A percentile compares a stretch with the other conserved stretches of the same genome.
phyloP scores from a whole-genome alignment of 495 filamentous ascomycete genomes.

The Tuber calosporum region DNA sequence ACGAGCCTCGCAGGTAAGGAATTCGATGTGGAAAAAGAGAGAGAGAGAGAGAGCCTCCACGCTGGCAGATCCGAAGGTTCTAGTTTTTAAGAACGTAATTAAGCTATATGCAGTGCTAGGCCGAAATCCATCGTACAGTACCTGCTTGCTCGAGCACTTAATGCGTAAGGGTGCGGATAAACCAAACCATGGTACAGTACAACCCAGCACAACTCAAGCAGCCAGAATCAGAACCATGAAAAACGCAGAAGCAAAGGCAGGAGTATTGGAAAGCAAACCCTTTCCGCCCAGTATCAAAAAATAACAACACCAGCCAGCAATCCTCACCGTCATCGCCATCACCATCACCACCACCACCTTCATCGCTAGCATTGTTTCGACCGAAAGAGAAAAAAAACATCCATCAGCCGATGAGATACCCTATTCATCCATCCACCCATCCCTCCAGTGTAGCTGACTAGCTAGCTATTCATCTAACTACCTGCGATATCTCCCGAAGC shows the following conservation, averaged over 20 bases:
- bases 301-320: background rate
- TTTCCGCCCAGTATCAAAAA: background rate
- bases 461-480: background rate
- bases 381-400: background rate
- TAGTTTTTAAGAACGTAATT: background rate
- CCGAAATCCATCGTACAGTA: background rate
- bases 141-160: background rate
- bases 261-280: background rate
- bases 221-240: background rate
- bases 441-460: background rate
- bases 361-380: background rate
- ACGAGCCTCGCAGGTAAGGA: background rate
- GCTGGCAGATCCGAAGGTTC: constrained; percentile 2
- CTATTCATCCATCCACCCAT: background rate
- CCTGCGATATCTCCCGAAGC: background rate
- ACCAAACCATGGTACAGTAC: background rate
- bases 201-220: background rate
- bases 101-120: constrained; percentile 5
- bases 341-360: background rate
- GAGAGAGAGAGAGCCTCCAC: background rate
- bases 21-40: background rate
- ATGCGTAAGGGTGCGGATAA: background rate
- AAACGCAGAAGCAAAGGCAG: background rate
- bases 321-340: background rate
- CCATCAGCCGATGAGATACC: background rate